Evolutionary conservation across 148 eudicot species (phyloP).

Genomic region (Fagopyrum esculentum): DNA sequence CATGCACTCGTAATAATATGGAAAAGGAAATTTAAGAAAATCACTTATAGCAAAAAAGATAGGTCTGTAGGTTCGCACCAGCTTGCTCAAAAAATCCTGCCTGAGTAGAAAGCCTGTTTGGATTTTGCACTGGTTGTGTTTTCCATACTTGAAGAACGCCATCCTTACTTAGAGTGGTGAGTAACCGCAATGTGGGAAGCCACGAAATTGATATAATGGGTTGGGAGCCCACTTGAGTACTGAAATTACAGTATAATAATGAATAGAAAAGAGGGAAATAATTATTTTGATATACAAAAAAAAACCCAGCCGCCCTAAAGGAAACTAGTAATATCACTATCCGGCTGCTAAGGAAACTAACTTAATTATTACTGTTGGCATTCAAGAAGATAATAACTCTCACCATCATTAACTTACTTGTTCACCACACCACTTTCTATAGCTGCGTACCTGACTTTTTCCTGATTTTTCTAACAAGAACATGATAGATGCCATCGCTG

Average conservation of each 20-base stretch:
- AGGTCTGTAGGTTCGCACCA: slow-evolving; percentile 43
- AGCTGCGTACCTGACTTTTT: neutral
- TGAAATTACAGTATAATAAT: slow-evolving; percentile 19
- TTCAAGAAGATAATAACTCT: neutral
- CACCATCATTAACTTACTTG: neutral
- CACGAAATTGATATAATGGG: slow-evolving; percentile 90
- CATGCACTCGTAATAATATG: neutral
- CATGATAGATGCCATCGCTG: neutral
- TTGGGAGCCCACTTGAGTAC: slow-evolving; percentile 96
- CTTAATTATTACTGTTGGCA: neutral
- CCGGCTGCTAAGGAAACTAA: neutral
- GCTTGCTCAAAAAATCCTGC: slow-evolving; percentile 95
- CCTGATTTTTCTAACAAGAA: neutral
- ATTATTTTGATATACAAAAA: neutral
- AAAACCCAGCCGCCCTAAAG: neutral
- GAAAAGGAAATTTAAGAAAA: neutral
- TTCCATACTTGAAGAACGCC: slow-evolving; percentile 94
- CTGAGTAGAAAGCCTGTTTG: slow-evolving; percentile 78
- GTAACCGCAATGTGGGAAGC: slow-evolving; percentile 66
- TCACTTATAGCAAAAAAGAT: slow-evolving; percentile 9
- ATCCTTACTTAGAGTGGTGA: slow-evolving; percentile 81
- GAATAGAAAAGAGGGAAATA: neutral
- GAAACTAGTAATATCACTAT: too few relatives aligned
- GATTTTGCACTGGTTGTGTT: slow-evolving; percentile 60
- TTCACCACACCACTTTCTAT: neutral